Evolutionary conservation across 192 early-diverging fungal genomes (phyloP), one percentile per base, ranked within the genome.

Genomic region (Entomortierella parvispora): DNA sequence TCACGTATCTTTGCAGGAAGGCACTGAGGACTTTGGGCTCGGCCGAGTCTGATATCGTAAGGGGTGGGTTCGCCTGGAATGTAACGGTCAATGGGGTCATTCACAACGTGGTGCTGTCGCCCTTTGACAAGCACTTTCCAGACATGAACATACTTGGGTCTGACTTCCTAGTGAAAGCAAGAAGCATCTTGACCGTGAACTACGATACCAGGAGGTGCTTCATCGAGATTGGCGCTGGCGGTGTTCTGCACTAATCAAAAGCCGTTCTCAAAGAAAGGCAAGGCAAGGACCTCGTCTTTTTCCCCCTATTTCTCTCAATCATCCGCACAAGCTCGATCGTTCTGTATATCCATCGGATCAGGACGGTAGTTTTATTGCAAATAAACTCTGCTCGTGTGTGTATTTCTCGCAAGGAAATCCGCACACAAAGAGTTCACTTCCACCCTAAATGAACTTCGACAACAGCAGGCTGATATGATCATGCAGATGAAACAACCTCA

Each of bases 1-100:
- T 53, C 51, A 53, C 51, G 51, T 53, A 53, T 53, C 14, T 53
- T 10, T 53, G 51, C 51, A 53, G 51, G 28, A 53, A 53, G 51
- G 26, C 15, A n/a, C 29, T 53, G 51, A 53, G 51, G 51, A 28
- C 14, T 29, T 53, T 53, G 28, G 25, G 51, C 28, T 23, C 51
- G 51, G 28, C 51, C 28, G 51, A 53, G 51, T 53, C 51, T 31
- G 51, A 53, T 53, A 53, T 53, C 22, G 11, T 18, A 29, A 53
- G 17, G 51, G 28, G 17, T 29, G 51, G 51, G 28, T 53, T 53
- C 51, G 31, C 25, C 51, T 53, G 51, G 51, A 28, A 23, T 29
- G 23, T 53, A 15, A 31, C 51, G 25, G 28, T 53, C 51, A 53
- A 53, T 29, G 51, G 51, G 17, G 28, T 53, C 51, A 53, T 29